phyloP scores from a whole-genome alignment of 1,284 basidiomycete species.

The Puccinia novopanici region DNA sequence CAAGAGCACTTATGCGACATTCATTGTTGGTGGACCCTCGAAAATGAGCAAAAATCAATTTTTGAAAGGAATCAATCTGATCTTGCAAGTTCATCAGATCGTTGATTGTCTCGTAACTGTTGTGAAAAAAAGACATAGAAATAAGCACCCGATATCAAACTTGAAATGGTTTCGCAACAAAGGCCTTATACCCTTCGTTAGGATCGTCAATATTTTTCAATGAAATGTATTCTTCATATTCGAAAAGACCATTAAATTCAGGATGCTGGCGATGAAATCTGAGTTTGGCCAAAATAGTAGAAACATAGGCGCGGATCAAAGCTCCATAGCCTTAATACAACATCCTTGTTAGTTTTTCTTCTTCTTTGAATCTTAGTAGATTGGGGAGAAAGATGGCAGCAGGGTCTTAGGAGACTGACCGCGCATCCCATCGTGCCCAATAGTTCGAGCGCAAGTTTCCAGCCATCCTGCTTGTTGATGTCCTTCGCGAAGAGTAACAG shows the following conservation, averaged over 20 bases:
- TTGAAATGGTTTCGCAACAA: not conserved
- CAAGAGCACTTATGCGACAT: conserved; percentile 87
- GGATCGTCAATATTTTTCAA: conserved; percentile 95
- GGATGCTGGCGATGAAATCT: conserved; percentile 88
- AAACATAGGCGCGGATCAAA: conserved; percentile 88
- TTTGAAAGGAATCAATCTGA: conserved; percentile 95
- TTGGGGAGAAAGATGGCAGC: not conserved
- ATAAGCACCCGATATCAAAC: not conserved
- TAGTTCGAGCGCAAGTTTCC: conserved; percentile 87
- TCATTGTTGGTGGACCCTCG: conserved; percentile 86
- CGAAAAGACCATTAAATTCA: conserved; percentile 93
- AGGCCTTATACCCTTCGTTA: conserved; percentile 78
- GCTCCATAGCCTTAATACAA: conserved; percentile 74
- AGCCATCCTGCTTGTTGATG: conserved; percentile 95
- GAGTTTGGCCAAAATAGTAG: conserved; percentile 89
- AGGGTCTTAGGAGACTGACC: conserved; percentile 63
- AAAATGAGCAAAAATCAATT: conserved; percentile 91
- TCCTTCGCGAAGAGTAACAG: conserved; percentile 85
- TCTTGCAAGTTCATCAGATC: conserved; percentile 95
- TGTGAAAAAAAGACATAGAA: conserved; percentile 40
- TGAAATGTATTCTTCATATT: conserved; percentile 94
- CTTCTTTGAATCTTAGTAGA: too few relatives aligned
- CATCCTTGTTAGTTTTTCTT: conserved; percentile 36
- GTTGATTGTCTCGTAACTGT: conserved; percentile 88
- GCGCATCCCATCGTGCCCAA: conserved; percentile 74